Evolutionary conservation across 2,329 filamentous ascomycete genomes (phyloP).

Genomic region (Ophidiomyces ophidiicola): DNA sequence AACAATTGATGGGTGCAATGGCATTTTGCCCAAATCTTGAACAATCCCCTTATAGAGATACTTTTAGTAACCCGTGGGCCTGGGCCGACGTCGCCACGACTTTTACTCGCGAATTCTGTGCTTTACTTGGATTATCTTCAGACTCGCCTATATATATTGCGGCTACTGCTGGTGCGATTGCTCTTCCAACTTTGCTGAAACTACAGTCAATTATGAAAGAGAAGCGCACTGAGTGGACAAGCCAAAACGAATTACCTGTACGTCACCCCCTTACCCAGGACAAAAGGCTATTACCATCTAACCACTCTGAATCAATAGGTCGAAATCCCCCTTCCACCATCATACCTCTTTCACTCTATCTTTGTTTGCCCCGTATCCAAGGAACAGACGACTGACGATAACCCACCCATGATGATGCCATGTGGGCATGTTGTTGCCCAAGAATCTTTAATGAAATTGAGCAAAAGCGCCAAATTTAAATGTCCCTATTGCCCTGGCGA

Average conservation of each 20-base stretch:
- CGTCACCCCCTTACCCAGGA: slow-evolving; percentile 32
- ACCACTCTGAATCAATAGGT: slow-evolving; percentile 32
- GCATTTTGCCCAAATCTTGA: slow-evolving; percentile 63
- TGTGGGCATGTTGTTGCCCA: slow-evolving; percentile 89
- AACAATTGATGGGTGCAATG: slow-evolving; percentile 69
- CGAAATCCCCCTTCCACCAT: slow-evolving; percentile 52
- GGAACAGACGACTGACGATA: slow-evolving; percentile 83
- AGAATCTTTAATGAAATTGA: slow-evolving; percentile 67
- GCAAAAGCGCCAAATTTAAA: slow-evolving; percentile 73
- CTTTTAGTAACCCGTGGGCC: slow-evolving; percentile 62
- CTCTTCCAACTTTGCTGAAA: slow-evolving; percentile 78
- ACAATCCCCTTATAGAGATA: slow-evolving; percentile 62
- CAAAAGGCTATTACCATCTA: slow-evolving; percentile 5
- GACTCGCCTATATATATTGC: slow-evolving; percentile 89
- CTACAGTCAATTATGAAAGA: slow-evolving; percentile 76
- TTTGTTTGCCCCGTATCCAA: slow-evolving; percentile 97
- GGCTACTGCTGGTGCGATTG: slow-evolving; percentile 82
- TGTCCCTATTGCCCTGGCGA: slow-evolving; percentile 92
- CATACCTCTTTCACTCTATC: slow-evolving; percentile 76
- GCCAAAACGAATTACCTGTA: slow-evolving; percentile 76
- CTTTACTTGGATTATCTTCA: slow-evolving; percentile 73
- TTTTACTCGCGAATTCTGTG: slow-evolving; percentile 92
- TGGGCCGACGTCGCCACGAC: slow-evolving; percentile 77
- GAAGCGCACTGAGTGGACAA: slow-evolving; percentile 90
- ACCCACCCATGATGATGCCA: slow-evolving; percentile 92